A percentile compares a stretch with the other conserved stretches of the same genome.
phyloP scores from a whole-genome alignment of 352 stramenopile species.

The Phytophthora sp. region DNA sequence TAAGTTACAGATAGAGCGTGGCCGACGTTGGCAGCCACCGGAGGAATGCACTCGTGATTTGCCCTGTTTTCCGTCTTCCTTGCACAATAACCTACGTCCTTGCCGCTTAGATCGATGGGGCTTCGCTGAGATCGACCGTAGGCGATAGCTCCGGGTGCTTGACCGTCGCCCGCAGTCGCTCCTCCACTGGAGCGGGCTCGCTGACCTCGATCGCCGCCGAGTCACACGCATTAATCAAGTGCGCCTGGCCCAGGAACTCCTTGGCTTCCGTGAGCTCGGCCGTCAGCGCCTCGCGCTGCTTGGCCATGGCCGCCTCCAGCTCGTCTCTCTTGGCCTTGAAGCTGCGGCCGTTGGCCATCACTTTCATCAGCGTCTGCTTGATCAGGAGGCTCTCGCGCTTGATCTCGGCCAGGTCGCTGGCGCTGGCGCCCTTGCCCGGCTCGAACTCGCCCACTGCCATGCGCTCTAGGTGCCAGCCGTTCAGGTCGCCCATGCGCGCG shows the following conservation, averaged over 20 bases:
- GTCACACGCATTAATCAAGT: constrained; percentile 49
- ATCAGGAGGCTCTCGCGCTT: constrained; percentile 62
- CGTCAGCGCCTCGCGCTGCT: constrained; percentile 73
- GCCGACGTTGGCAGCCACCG: constrained; percentile 3
- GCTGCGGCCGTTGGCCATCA: constrained; percentile 59
- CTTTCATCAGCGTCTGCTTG: constrained; percentile 62
- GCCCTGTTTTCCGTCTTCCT: neutral
- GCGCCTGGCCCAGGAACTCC: constrained; percentile 74
- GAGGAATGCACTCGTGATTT: constrained; percentile 22
- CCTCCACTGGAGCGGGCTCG: constrained; percentile 62
- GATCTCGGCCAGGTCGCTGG: constrained; percentile 59
- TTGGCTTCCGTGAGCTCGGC: constrained; percentile 71
- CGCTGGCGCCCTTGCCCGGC: constrained; percentile 28
- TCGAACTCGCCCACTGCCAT: constrained; percentile 84
- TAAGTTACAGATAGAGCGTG: constrained; percentile 33
- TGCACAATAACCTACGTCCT: constrained; percentile 2
- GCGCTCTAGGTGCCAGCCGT: constrained; percentile 80
- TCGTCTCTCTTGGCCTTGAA: constrained; percentile 64
- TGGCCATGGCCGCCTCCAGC: constrained; percentile 66
- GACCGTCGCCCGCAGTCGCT: constrained; percentile 65
- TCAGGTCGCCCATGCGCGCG: constrained; percentile 66
- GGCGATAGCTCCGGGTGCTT: constrained; percentile 49
- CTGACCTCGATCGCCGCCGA: constrained; percentile 50
- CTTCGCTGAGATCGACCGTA: constrained; percentile 56
- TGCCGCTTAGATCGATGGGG: constrained; percentile 52